Evolutionary conservation across 2,329 filamentous ascomycete genomes (phyloP), one percentile per base, ranked within the genome.

Genomic region (Pseudogymnoascus sp.): DNA sequence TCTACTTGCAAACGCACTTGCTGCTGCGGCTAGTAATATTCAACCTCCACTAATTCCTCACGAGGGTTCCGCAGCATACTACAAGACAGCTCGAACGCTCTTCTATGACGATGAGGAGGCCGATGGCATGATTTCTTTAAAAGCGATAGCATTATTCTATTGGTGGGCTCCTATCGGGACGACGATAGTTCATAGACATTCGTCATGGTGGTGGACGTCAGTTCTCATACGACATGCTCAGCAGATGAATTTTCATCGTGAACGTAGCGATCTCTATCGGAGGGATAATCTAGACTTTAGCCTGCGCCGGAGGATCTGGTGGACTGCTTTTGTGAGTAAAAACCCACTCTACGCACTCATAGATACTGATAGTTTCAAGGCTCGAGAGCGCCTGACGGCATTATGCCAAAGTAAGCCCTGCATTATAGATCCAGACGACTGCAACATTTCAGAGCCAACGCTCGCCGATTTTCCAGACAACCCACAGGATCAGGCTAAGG

Each of bases 131-230:
- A 73, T 70, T 0, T 72, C 71, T 0, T 62, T 79, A 0, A 75
- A 75, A 62, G 73, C 76, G 0, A 68, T 79, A 0, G 69, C 75
- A 0, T 64, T 79, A 1, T 77, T 79, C 38, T 79, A 79, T 69
- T 79, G 78, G 78, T 79, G 76, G 77, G 75, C 76, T 2, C 75
- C 78, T 6, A 69, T 73, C 0, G 69, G 74, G 35, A 76, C 77
- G 0, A 72, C 74, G 1, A 73, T 72, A 1, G 74, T 76, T 2
- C 74, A 76, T 60, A 71, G 74, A 1, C 73, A 79, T 65, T 74
- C 76, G 1, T 75, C 75, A 21, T 79, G 77, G 77, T 79, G 77
- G 77, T 79, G 78, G 78, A 79, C 76, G 0, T 76, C 75, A 2
- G 73, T 78, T 3, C 72, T 77, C 13, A 78, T 79, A 19, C 68